These are phyloP conservation scores for Fonsecaea nubica DNA, from an alignment of 2,329 filamentous ascomycete species.

Conservation along the genomic window DNA sequence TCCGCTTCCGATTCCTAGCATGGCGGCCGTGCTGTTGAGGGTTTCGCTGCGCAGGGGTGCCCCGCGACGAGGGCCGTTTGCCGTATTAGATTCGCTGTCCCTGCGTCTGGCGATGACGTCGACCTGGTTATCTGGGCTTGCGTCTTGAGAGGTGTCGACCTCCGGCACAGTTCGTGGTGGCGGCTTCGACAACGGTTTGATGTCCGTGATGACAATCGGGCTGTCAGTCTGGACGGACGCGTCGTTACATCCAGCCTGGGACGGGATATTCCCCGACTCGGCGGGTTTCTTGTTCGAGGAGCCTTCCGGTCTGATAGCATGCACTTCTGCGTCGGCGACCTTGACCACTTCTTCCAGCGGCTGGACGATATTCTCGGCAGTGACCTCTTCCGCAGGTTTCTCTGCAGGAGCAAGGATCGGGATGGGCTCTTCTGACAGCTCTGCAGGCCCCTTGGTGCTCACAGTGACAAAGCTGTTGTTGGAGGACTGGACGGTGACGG, in stretches of 20 bases:
- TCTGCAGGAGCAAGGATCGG: neutral
- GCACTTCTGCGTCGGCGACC: constrained; percentile 34
- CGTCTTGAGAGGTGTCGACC: neutral
- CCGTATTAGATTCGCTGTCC: neutral
- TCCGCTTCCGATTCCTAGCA: constrained; percentile 17
- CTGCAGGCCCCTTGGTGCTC: neutral
- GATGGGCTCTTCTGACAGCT: neutral
- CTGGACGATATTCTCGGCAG: constrained; percentile 41
- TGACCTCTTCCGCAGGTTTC: constrained; percentile 23
- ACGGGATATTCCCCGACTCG: neutral
- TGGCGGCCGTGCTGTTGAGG: constrained; percentile 29
- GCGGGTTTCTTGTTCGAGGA: neutral
- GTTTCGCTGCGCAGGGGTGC: constrained; percentile 29
- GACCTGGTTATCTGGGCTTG: neutral
- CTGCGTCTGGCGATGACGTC: neutral
- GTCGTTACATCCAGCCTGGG: neutral
- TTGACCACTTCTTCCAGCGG: constrained; percentile 42
- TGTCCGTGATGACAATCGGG: constrained; percentile 30
- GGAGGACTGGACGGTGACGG: neutral
- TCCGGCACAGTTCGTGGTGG: constrained; percentile 19
- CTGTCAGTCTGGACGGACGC: constrained; percentile 42
- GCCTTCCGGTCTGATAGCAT: constrained; percentile 21
- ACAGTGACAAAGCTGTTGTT: neutral
- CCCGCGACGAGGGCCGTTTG: neutral
- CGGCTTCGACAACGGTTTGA: constrained; percentile 16